These are phyloP conservation scores for Tetraselmis striata DNA, from an alignment of 139 green algal species.

Conservation along the genomic window DNA sequence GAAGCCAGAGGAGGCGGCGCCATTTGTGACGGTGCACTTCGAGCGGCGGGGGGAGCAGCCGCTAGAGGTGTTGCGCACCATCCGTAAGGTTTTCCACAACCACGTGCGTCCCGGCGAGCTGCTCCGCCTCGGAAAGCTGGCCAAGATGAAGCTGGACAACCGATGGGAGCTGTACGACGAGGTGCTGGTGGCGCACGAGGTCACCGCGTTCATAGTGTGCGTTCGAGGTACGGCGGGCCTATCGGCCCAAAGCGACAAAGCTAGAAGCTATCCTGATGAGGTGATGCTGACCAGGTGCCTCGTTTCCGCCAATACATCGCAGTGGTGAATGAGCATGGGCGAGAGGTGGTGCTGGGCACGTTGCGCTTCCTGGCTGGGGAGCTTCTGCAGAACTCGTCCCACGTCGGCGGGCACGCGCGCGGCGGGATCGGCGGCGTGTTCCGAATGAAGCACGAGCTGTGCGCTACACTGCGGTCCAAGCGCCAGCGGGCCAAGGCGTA, in stretches of 20 bases:
- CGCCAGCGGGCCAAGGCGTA: neutral
- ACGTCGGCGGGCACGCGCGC: neutral
- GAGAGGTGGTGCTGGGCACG: neutral
- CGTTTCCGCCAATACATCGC: no score
- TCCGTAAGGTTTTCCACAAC: neutral
- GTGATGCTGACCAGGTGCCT: no score
- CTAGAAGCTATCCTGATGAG: no score
- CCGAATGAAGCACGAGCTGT: neutral
- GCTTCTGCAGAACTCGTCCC: neutral
- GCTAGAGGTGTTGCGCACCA: neutral
- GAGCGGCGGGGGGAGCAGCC: neutral
- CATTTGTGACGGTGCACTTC: neutral
- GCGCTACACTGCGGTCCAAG: neutral
- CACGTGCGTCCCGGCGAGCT: neutral
- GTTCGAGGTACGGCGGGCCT: no score
- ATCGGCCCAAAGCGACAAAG: no score
- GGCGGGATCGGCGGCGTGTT: neutral
- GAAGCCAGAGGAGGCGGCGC: neutral
- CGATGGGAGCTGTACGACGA: neutral
- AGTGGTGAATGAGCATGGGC: neutral
- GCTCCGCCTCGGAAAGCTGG: neutral
- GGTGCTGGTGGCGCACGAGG: neutral
- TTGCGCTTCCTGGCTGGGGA: neutral
- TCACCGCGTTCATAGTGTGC: neutral
- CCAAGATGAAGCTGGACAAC: neutral